Base-by-base conservation (phyloP, 225 moss, liverwort and hornwort species). In the Bryum argenteum region DNA sequence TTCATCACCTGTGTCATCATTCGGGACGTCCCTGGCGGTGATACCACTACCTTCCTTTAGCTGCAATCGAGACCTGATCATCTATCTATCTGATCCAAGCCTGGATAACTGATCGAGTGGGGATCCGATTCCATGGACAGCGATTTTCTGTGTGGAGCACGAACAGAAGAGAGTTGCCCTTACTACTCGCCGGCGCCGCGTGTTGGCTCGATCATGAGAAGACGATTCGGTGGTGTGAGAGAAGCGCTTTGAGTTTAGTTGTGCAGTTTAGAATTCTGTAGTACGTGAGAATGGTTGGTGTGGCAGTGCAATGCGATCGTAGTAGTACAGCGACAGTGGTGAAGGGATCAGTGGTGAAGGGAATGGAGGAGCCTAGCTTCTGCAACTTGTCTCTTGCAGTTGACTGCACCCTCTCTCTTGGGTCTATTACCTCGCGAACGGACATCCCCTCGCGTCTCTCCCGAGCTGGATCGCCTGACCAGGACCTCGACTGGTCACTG, bases 381-480 rank as follows among this genome's bases (percentile, higher is more conserved):
- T 86, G 87, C 41, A 75, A 77, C 14, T 68, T 78, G 24, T 87
- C 87, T 6, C 73, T 84, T 12, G 87, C 87, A 9, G 87, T 87
- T 45, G 87, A 87, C 61, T 84, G 84, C 71, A 87, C 84, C 2
- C 77, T 87, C 5, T 87, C 87, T 0, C 69, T 87, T 1, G 87
- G 87, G 52, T 84, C 84, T 42, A 55, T 74, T 0, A 77, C 81
- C 0, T 71, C 74, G 11, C 65, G 79, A 24, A 63, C 77, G 20
- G 81, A 87, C 54, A 79, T 75, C 17, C 77, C 79, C 3, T 50
- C 74, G 9, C 79, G 78, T 6, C 77, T 79, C 39, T 81, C 84
- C 6, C 83, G 81, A 12, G 75, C 87, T 10, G 81, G 78, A 56
- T 81, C 87, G 20, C 79, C 87, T 10, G 87, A 78, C 39, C 79